Evolutionary conservation across 305 asterid species (phyloP).

Genomic region (Striga hermonthica): DNA sequence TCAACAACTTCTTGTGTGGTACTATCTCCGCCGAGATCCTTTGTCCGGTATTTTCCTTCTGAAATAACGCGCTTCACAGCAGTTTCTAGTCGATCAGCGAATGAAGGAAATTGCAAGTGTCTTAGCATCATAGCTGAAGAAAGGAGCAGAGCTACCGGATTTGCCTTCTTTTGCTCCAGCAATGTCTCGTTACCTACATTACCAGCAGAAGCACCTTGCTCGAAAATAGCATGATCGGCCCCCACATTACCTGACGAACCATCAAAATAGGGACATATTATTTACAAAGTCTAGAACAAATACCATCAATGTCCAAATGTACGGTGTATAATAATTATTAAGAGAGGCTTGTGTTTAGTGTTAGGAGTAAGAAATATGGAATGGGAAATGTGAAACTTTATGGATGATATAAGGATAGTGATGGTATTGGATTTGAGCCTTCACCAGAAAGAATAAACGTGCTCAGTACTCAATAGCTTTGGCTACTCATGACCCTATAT

Average conservation of each 20-base stretch:
- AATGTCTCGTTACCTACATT: slow-evolving; percentile 78
- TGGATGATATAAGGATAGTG: too few relatives aligned
- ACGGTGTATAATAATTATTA: too few relatives aligned
- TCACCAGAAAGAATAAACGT: too few relatives aligned
- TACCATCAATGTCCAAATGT: not conserved
- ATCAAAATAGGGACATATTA: slow-evolving; percentile 3
- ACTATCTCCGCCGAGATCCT: slow-evolving; percentile 69
- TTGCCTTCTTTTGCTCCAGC: slow-evolving; percentile 76
- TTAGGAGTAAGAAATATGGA: too few relatives aligned
- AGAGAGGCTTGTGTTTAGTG: too few relatives aligned
- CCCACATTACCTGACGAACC: slow-evolving; percentile 78
- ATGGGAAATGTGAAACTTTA: too few relatives aligned
- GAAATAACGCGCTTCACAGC: slow-evolving; percentile 75
- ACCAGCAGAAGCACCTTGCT: slow-evolving; percentile 99
- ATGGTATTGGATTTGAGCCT: too few relatives aligned
- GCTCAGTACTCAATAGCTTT: too few relatives aligned
- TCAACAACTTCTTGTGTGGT: slow-evolving; percentile 88
- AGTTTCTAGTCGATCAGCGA: slow-evolving; percentile 87
- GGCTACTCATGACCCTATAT: too few relatives aligned
- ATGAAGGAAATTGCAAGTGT: slow-evolving; percentile 94
- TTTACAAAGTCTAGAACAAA: not conserved
- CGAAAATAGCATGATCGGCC: slow-evolving; percentile 92
- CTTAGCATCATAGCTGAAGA: slow-evolving; percentile 99
- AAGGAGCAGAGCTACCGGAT: slow-evolving; percentile 92
- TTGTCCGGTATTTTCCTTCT: slow-evolving; percentile 69